Percentiles rank a stretch among this genome's conserved stretches.
phyloP scores from a whole-genome alignment of 176 grass and related monocot species.

The Alloteropsis semialata region DNA sequence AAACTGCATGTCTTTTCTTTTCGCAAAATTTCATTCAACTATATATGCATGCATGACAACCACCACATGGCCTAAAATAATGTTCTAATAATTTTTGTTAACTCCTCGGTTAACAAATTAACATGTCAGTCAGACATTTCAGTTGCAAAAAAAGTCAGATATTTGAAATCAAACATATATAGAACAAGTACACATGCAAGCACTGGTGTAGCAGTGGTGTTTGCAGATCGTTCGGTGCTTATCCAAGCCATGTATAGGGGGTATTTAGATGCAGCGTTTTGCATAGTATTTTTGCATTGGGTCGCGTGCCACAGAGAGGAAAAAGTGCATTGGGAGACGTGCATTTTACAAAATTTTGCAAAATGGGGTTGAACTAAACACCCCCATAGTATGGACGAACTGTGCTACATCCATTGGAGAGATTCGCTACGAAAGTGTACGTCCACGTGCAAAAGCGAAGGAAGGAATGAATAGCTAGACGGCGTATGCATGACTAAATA shows the following conservation, averaged over 20 bases:
- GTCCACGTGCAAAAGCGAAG: slow-evolving; percentile 11
- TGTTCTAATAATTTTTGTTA: background rate
- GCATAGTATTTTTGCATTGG: no score
- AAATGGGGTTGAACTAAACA: no score
- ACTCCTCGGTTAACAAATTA: background rate
- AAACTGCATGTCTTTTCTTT: background rate
- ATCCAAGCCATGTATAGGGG: no score
- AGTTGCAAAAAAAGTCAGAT: background rate
- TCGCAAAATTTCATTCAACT: background rate
- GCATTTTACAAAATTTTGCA: no score
- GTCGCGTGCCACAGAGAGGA: no score
- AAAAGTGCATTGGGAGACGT: no score
- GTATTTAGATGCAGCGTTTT: no score
- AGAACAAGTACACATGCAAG: background rate
- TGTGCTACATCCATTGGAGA: background rate
- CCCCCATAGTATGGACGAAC: no score
- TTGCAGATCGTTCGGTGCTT: background rate
- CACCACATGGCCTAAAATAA: background rate
- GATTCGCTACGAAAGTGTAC: slow-evolving; percentile 25
- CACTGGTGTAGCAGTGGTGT: background rate
- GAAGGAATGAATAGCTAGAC: no score
- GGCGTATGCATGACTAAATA: background rate
- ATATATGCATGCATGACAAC: background rate
- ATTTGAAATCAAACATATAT: background rate
- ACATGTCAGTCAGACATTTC: background rate